Evolutionary conservation across 2,329 filamentous ascomycete genomes (phyloP).

Genomic region (Aspergillus sp.): DNA sequence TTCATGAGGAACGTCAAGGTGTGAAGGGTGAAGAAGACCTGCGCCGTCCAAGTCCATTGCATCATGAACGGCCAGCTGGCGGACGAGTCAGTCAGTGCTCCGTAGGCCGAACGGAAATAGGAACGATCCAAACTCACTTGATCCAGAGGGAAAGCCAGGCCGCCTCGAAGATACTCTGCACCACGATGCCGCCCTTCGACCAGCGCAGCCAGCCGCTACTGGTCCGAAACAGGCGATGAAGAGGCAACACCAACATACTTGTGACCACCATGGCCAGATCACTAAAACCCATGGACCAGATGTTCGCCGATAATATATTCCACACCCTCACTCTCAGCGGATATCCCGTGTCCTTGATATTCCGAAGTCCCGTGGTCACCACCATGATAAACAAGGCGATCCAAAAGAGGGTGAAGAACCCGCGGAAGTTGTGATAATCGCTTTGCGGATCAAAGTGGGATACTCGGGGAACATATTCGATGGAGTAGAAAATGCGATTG

Average conservation of each 20-base stretch:
- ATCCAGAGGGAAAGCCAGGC: slow-evolving; percentile 83
- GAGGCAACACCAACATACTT: slow-evolving; percentile 68
- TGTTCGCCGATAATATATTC: slow-evolving; percentile 81
- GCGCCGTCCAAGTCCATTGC: slow-evolving; percentile 94
- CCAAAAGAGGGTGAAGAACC: slow-evolving; percentile 99
- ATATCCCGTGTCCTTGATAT: slow-evolving; percentile 89
- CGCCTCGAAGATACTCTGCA: slow-evolving; percentile 81
- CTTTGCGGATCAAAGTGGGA: slow-evolving; percentile 94
- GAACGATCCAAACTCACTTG: slow-evolving; percentile 43
- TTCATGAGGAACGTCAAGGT: slow-evolving; percentile 95
- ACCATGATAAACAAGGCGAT: slow-evolving; percentile 96
- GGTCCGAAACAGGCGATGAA: slow-evolving; percentile 68
- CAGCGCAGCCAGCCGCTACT: slow-evolving; percentile 64
- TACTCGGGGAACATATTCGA: slow-evolving; percentile 84
- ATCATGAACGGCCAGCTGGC: slow-evolving; percentile 73
- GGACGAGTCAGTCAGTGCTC: slow-evolving; percentile 19
- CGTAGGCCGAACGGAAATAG: background rate
- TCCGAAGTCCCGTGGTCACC: slow-evolving; percentile 87
- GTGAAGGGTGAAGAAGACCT: slow-evolving; percentile 91
- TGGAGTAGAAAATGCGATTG: slow-evolving; percentile 84
- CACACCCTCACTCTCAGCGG: slow-evolving; percentile 84
- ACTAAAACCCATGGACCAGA: slow-evolving; percentile 80
- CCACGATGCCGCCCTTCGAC: slow-evolving; percentile 71
- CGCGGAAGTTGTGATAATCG: slow-evolving; percentile 90
- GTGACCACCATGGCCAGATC: slow-evolving; percentile 82